phyloP scores from a whole-genome alignment of 2,329 filamentous ascomycete genomes.

The Penicillium corylophilum region DNA sequence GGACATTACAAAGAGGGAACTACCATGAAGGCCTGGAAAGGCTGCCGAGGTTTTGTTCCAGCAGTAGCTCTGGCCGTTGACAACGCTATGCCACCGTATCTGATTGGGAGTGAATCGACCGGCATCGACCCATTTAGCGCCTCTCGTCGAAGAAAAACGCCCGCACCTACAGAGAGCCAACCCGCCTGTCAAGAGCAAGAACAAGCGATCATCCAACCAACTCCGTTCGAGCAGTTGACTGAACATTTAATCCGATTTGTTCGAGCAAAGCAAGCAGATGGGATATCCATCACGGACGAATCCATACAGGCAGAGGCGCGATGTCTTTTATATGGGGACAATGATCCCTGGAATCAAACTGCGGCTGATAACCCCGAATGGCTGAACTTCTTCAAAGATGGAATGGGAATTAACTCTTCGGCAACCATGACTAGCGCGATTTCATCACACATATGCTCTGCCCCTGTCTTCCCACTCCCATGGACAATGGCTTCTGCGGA shows the following conservation, averaged over 20 bases:
- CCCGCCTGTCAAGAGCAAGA: neutral
- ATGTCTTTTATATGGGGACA: conserved; percentile 32
- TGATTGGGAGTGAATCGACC: conserved; percentile 33
- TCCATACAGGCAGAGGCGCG: conserved; percentile 33
- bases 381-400: neutral
- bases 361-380: neutral
- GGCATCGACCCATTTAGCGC: neutral
- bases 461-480: neutral
- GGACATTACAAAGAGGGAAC: neutral
- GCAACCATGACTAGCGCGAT: neutral
- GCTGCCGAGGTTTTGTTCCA: neutral
- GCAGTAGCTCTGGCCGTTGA: conserved; percentile 35
- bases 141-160: neutral
- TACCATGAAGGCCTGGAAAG: neutral
- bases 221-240: conserved; percentile 27
- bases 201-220: conserved; percentile 6
- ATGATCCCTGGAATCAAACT: conserved; percentile 33
- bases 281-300: conserved; percentile 28
- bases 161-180: neutral
- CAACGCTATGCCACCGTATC: conserved; percentile 38
- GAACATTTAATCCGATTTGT: conserved; percentile 23
- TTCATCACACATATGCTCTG: neutral
- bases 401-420: neutral
- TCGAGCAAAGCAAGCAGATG: conserved; percentile 24
- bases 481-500: neutral